These are phyloP conservation scores for Saccharomycopsis fibuligera DNA, from an alignment of 805 yeast species.

Conservation along the genomic window DNA sequence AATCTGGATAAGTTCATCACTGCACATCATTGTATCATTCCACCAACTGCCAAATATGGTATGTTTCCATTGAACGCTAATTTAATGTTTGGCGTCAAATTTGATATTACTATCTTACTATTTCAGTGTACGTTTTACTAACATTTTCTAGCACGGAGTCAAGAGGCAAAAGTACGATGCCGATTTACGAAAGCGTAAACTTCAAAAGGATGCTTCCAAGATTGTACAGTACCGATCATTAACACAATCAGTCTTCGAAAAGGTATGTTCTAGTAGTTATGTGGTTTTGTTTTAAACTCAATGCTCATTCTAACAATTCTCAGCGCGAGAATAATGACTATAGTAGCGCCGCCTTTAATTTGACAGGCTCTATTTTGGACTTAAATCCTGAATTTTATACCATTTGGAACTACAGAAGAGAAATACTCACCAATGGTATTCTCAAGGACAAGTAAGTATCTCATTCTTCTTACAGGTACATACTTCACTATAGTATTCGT, in stretches of 20 bases:
- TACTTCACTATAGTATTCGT: too few species aligned
- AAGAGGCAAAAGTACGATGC: slow-evolving; percentile 19
- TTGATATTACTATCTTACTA: too few species aligned
- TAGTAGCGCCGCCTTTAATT: slow-evolving; percentile 36
- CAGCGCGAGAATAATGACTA: slow-evolving; percentile 28
- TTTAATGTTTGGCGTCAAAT: too few species aligned
- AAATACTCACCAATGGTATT: slow-evolving; percentile 38
- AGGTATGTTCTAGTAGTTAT: background rate
- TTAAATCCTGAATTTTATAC: slow-evolving; percentile 85
- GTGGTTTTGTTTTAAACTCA: background rate
- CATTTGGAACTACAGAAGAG: slow-evolving; percentile 84
- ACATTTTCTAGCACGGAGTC: slow-evolving; percentile 21
- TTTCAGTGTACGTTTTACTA: too few species aligned
- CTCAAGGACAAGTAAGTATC: background rate
- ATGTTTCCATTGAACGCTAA: too few species aligned
- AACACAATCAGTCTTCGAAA: slow-evolving; percentile 6
- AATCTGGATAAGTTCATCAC: too few species aligned
- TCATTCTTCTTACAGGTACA: too few species aligned
- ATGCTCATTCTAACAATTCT: background rate
- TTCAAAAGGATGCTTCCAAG: slow-evolving; percentile 16
- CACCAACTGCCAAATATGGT: too few species aligned
- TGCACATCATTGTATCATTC: too few species aligned
- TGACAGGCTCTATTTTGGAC: slow-evolving; percentile 51
- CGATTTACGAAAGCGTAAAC: slow-evolving; percentile 15
- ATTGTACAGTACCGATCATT: slow-evolving; percentile 12